phyloP scores from a whole-genome alignment of 768 basidiomycete species.

The Naganishia vishniacii region DNA sequence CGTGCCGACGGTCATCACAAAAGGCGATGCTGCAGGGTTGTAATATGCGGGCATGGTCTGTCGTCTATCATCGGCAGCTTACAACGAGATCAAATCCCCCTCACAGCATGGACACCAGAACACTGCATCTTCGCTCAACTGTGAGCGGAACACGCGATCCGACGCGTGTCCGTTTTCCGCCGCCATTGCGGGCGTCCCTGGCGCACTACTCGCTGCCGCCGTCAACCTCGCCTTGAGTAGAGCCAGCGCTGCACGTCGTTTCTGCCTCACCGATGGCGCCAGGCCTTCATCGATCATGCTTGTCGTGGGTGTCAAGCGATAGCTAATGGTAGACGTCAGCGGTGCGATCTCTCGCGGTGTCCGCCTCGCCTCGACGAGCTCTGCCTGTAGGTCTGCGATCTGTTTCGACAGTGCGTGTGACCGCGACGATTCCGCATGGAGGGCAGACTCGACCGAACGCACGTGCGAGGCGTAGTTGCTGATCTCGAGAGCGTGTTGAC shows the following conservation, averaged over 20 bases:
- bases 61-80: neutral
- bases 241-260: constrained; percentile 43
- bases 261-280: constrained; percentile 41
- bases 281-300: constrained; percentile 38
- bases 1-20: constrained; percentile 53
- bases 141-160: constrained; percentile 14
- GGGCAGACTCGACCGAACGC: constrained; percentile 31
- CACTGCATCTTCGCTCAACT: constrained; percentile 23
- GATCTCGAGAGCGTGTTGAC: constrained; percentile 29
- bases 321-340: constrained; percentile 19
- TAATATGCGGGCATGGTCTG: too few species aligned
- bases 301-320: constrained; percentile 22
- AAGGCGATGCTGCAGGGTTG: constrained; percentile 32
- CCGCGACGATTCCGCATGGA: constrained; percentile 34
- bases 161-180: neutral
- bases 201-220: neutral
- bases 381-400: constrained; percentile 36
- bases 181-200: constrained; percentile 2
- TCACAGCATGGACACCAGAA: constrained; percentile 23
- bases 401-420: constrained; percentile 39
- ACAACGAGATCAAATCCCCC: constrained; percentile 20
- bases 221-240: constrained; percentile 46
- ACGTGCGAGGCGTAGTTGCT: constrained; percentile 33
- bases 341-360: neutral
- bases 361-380: constrained; percentile 11